A percentile compares a stretch with the other conserved stretches of the same genome.
Evolutionary conservation across 768 basidiomycete species (phyloP).

Genomic region (Boletus reticuloceps): DNA sequence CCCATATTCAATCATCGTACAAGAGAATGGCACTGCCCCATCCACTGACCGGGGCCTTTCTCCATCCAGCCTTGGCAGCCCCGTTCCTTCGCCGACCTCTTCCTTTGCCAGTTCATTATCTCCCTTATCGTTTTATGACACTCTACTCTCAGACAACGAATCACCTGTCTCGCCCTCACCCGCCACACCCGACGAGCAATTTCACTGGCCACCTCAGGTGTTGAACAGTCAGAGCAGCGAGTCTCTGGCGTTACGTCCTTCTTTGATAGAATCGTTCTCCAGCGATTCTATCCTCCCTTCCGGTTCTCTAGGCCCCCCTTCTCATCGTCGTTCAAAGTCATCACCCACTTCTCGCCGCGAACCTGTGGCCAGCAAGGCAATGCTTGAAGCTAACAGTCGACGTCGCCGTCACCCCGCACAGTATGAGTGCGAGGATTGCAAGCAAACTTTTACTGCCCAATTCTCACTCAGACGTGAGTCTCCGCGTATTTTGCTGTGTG

Average conservation of each 20-base stretch:
- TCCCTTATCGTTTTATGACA: conserved; percentile 13
- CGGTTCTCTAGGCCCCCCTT: not conserved
- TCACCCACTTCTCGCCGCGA: conserved; percentile 8
- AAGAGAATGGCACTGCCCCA: conserved; percentile 1
- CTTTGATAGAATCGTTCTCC: not conserved
- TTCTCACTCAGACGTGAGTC: conserved; percentile 34
- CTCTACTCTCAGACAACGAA: conserved; percentile 22
- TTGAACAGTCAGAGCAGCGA: conserved; percentile 7
- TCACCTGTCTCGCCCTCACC: conserved; percentile 18
- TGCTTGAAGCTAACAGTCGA: conserved; percentile 31
- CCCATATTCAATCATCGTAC: conserved; percentile 14
- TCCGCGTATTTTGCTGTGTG: not conserved
- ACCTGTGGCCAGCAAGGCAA: conserved; percentile 31
- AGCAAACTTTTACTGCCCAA: conserved; percentile 27
- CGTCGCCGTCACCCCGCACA: conserved; percentile 30
- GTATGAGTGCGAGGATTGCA: conserved; percentile 16
- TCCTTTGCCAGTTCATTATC: conserved; percentile 25
- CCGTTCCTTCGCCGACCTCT: conserved; percentile 25
- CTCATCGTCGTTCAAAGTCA: conserved; percentile 20
- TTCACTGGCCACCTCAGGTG: conserved; percentile 1
- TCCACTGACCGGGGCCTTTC: conserved; percentile 5
- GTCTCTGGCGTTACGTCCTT: not conserved
- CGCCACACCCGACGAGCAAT: conserved; percentile 6
- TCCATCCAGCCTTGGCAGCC: conserved; percentile 9
- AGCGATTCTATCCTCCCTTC: not conserved